Evolutionary conservation across 73 alveolate species (phyloP).

Genomic region (Tetrahymena elliotti): DNA sequence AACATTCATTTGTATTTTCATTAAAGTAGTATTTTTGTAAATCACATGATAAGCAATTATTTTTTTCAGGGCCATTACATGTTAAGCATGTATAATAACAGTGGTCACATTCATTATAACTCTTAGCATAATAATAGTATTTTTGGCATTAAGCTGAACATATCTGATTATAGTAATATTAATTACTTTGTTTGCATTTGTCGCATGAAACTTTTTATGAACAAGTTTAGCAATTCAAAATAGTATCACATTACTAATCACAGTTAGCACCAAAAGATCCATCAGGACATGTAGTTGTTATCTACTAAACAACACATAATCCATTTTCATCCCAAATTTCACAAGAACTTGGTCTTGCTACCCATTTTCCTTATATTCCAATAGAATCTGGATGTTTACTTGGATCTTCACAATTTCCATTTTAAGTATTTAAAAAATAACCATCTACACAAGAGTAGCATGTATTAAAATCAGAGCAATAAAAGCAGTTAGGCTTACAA

Average conservation of each 20-base stretch:
- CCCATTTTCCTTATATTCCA: neutral
- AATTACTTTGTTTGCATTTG: neutral
- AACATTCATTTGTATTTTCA: neutral
- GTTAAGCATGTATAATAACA: neutral
- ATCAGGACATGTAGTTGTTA: neutral
- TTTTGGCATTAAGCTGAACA: neutral
- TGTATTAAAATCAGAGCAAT: neutral
- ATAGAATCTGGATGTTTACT: neutral
- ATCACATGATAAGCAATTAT: neutral
- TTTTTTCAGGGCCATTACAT: neutral
- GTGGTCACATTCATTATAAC: neutral
- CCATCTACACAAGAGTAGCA: neutral
- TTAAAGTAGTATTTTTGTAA: neutral
- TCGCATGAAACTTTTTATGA: neutral
- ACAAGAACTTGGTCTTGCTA: neutral
- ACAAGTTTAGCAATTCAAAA: neutral
- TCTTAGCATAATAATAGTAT: neutral
- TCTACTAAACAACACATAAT: neutral
- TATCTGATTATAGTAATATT: neutral
- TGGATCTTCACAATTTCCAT: neutral
- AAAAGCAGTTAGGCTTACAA: neutral
- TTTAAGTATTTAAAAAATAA: neutral
- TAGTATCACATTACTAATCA: neutral
- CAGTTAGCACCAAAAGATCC: neutral
- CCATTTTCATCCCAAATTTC: neutral